Conservation (phyloP, 1,284 basidiomycete species). For the Apiotrichum domesticum region DNA sequence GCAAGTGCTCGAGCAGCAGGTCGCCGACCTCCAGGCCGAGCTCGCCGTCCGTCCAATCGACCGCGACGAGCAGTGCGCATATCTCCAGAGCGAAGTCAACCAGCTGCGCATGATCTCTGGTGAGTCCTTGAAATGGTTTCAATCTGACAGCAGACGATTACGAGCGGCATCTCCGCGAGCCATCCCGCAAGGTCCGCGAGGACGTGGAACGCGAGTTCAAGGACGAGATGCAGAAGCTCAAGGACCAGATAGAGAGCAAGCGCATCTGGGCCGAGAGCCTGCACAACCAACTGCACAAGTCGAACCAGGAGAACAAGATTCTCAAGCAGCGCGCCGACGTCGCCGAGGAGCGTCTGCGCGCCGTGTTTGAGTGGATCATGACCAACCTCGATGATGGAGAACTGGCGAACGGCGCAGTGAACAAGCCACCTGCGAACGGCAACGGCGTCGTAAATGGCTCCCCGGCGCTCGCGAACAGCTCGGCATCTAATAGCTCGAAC, state of each 20-base stretch:
- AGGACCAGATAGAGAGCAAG: constrained; percentile 52
- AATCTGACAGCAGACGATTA: constrained; percentile 32
- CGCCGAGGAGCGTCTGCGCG: constrained; percentile 36
- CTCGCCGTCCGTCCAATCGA: constrained; percentile 39
- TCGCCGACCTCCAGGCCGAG: constrained; percentile 51
- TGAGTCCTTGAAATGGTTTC: constrained; percentile 16
- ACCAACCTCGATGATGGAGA: not conserved
- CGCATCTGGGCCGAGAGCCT: constrained; percentile 40
- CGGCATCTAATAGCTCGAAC: not conserved
- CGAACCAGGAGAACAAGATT: constrained; percentile 31
- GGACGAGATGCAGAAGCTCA: constrained; percentile 58
- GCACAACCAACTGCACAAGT: constrained; percentile 38
- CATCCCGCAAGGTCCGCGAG: constrained; percentile 63
- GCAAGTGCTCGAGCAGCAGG: constrained; percentile 66
- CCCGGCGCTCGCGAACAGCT: not conserved
- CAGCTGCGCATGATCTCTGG: constrained; percentile 42
- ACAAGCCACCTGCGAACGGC: not conserved
- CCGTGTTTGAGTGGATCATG: constrained; percentile 36
- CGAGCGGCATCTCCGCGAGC: constrained; percentile 57
- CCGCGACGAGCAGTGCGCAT: constrained; percentile 38
- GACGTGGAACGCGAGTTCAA: constrained; percentile 75
- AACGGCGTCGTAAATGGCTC: not conserved
- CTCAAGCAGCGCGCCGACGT: constrained; percentile 30
- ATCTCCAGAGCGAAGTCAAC: constrained; percentile 39
- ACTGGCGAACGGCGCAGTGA: not conserved